Evolutionary conservation across 345 rosid genomes (phyloP).

Genomic region (Dipteronia sinensis): DNA sequence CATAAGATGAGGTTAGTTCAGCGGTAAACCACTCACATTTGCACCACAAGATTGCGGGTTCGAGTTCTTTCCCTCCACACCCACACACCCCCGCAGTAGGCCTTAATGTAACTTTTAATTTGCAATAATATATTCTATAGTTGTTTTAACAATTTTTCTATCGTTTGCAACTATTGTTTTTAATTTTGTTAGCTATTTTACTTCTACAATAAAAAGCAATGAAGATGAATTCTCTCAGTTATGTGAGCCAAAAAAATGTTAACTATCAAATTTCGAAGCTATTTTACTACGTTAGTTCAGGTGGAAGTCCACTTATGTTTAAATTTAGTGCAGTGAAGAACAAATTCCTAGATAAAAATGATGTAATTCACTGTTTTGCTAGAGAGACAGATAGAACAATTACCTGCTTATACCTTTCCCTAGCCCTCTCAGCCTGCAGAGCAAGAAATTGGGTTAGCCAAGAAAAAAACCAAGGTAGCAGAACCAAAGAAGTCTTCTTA

Average conservation of each 20-base stretch:
- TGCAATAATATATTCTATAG: neutral
- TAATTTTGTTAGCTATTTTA: neutral
- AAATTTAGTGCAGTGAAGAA: neutral
- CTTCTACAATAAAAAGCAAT: neutral
- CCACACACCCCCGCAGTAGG: too few relatives aligned
- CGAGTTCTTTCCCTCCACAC: neutral
- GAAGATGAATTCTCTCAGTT: neutral
- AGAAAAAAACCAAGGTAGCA: neutral
- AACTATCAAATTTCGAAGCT: neutral
- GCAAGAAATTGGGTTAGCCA: slow-evolving; percentile 5
- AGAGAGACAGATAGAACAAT: slow-evolving; percentile 5
- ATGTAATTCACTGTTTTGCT: neutral
- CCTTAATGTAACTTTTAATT: neutral
- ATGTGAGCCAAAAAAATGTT: neutral
- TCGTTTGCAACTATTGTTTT: neutral
- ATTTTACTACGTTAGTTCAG: neutral
- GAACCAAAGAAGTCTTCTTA: neutral
- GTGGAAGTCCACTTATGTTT: neutral
- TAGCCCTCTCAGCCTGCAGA: slow-evolving; percentile 67
- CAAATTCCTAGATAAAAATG: neutral
- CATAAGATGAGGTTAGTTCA: too few relatives aligned
- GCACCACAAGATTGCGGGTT: too few relatives aligned
- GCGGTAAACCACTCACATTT: too few relatives aligned
- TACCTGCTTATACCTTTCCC: slow-evolving; percentile 74
- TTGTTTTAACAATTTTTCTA: neutral